Base-by-base conservation (phyloP, 1,284 basidiomycete genomes). In the Trametes hirsuta region DNA sequence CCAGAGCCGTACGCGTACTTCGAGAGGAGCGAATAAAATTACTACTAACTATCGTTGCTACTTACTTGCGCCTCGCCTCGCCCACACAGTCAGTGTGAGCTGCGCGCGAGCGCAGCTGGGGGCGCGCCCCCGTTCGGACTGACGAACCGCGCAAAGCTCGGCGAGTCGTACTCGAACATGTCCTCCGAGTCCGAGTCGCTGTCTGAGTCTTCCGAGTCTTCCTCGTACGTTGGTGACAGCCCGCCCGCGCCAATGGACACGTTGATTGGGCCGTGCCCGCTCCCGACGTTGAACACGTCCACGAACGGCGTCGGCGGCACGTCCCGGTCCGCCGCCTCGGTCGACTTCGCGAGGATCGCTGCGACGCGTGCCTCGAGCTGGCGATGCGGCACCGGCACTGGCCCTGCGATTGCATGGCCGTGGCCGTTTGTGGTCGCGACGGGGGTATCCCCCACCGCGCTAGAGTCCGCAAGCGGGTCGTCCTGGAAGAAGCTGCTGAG, bases 401-500 rank as follows among this genome's bases (percentile, higher is more conserved):
- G 30, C 8, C 30, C 30, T 30, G 30, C 30, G 30, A 30, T 30
- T 30, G 30, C 30, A 8, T 30, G 30, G 30, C 30, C 41, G 6
- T 47, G 47, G n/a, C 21, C 52, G 11, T 11, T 9, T 4, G 21
- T 35, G 6, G n/a, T 46, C 18, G 51, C 37, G 3, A 30, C 40
- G 1, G 55, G 56, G 9, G 54, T 49, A 6, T 47, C 34, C 21
- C 35, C 42, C 12, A 37, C 39, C 59, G 81, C 84, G 2, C 84
- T 84, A 50, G 76, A 66, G 55, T 47, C 67, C 51, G 48, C 70
- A 53, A 66, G 61, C 18, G 57, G 65, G 42, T 79, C 78, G 53
- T 88, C 86, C 69, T 91, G 90, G 80, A 95, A 95, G 80, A 92
- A 96, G 62, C 87, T 88, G 62, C 88, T 93, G 46, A 97, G 79